A percentile compares a stretch with the other conserved stretches of the same genome.
Evolutionary conservation across 208 protist genomes (phyloP).

Genomic region (Tritrichomonas foetus): DNA sequence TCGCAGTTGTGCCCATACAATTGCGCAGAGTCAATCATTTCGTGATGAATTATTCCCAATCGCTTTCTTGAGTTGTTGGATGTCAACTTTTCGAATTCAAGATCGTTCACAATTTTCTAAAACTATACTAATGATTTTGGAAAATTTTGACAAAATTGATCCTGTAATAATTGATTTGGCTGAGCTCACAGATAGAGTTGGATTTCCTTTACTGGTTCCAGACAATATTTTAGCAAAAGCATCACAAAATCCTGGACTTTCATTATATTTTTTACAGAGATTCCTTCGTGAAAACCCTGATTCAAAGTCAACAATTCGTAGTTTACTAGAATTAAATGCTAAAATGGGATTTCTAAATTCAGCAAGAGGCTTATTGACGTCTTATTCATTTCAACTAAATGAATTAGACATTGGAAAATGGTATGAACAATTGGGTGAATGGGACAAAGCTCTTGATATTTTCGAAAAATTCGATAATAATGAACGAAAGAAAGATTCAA

Average conservation of each 20-base stretch:
- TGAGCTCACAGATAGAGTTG: not conserved
- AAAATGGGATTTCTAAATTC: not conserved
- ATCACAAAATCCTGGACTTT: not conserved
- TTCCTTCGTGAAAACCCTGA: not conserved
- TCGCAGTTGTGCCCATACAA: not conserved
- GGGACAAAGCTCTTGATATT: constrained; percentile 18
- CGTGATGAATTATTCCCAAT: not conserved
- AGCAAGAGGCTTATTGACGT: not conserved
- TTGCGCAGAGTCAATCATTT: not conserved
- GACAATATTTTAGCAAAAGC: not conserved
- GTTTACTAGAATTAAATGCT: not conserved
- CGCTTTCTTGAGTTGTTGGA: constrained; percentile 3
- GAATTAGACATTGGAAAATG: not conserved
- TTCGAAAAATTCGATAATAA: not conserved
- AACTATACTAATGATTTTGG: not conserved
- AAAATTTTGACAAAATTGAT: not conserved
- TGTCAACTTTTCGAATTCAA: not conserved
- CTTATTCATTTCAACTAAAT: not conserved
- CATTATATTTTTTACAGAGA: not conserved
- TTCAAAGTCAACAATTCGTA: not conserved
- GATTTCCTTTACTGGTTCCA: not conserved
- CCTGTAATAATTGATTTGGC: not conserved
- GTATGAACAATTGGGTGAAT: constrained; percentile 1
- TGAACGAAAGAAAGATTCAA: too few species aligned
- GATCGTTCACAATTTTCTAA: not conserved